Conservation (phyloP, 2,329 filamentous ascomycete genomes). For the Tolypocladium pustulatum region DNA sequence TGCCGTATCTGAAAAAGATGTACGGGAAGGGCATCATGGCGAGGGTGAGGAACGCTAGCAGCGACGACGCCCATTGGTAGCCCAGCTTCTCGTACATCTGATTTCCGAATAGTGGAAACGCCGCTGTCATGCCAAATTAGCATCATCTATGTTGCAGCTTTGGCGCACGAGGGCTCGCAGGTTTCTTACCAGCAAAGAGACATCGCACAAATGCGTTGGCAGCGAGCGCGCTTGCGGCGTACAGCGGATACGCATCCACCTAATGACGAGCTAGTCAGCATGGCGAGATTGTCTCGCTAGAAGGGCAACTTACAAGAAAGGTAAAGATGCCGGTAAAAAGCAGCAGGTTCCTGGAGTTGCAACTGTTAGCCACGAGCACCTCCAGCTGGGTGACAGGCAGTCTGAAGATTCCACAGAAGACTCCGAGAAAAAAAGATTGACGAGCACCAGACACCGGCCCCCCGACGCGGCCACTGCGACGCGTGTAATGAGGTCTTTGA, state of each 20-base stretch:
- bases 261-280: slow-evolving; percentile 12
- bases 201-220: slow-evolving; percentile 75
- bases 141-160: neutral
- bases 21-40: slow-evolving; percentile 55
- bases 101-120: slow-evolving; percentile 65
- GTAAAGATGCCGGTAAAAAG: slow-evolving; percentile 81
- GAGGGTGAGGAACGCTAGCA: slow-evolving; percentile 51
- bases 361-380: slow-evolving; percentile 13
- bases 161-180: neutral
- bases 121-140: slow-evolving; percentile 34
- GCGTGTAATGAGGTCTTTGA: neutral
- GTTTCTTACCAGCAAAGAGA: slow-evolving; percentile 54
- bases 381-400: neutral
- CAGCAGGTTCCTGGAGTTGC: slow-evolving; percentile 51
- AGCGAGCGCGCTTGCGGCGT: slow-evolving; percentile 68
- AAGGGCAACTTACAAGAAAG: slow-evolving; percentile 77
- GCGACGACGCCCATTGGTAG: slow-evolving; percentile 56
- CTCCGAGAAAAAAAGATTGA: neutral
- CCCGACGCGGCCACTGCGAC: neutral
- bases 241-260: slow-evolving; percentile 67
- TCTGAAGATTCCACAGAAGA: too few relatives aligned
- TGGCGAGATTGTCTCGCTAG: neutral
- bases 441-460: neutral
- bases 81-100: slow-evolving; percentile 63
- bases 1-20: slow-evolving; percentile 51